Evolutionary conservation across 805 yeast genomes (phyloP).

Genomic region (Spathaspora gorwiae): DNA sequence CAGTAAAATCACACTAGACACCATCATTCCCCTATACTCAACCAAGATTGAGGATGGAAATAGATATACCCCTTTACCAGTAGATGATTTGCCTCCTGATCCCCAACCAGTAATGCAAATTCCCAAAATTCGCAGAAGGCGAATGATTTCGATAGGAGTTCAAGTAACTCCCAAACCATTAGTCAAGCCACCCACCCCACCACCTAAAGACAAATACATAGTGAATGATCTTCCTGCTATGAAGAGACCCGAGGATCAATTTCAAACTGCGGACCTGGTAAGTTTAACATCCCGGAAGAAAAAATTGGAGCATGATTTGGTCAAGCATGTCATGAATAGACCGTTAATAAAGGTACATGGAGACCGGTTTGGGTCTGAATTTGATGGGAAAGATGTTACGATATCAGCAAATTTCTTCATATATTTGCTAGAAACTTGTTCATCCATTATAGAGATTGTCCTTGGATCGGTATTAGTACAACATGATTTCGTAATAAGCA

Average conservation of each 20-base stretch:
- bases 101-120: not conserved
- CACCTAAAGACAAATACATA: slow-evolving; percentile 4
- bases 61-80: not conserved
- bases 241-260: slow-evolving; percentile 14
- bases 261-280: slow-evolving; percentile 6
- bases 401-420: slow-evolving; percentile 26
- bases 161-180: slow-evolving; percentile 1
- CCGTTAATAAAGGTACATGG: slow-evolving; percentile 20
- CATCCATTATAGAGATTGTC: slow-evolving; percentile 23
- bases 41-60: slow-evolving; percentile 4
- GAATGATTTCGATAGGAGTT: slow-evolving; percentile 1
- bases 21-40: slow-evolving; percentile 8
- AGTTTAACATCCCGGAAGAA: slow-evolving; percentile 20
- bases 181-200: slow-evolving; percentile 4
- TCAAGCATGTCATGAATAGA: slow-evolving; percentile 29
- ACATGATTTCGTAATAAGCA: slow-evolving; percentile 18
- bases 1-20: slow-evolving; percentile 12
- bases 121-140: not conserved
- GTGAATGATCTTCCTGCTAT: slow-evolving; percentile 22
- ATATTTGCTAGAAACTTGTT: slow-evolving; percentile 26
- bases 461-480: slow-evolving; percentile 22
- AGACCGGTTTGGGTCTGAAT: slow-evolving; percentile 9
- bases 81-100: not conserved
- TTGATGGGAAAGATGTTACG: slow-evolving; percentile 10
- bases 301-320: slow-evolving; percentile 23